Evolutionary conservation across 441 rosid species (phyloP).

Genomic region (Euphorbia schlechtendalii): DNA sequence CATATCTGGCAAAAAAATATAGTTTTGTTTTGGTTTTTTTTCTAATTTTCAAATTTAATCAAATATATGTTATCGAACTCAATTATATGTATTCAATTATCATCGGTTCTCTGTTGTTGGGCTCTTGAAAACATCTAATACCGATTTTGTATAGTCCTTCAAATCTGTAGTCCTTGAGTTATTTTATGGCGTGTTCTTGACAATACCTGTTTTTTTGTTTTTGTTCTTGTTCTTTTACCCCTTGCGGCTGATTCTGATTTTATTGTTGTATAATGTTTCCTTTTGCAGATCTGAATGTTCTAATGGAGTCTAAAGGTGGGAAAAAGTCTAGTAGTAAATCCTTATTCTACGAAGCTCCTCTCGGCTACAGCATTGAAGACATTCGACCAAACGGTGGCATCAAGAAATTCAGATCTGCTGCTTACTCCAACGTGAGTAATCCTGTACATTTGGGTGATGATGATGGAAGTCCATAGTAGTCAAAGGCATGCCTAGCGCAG

Average conservation of each 20-base stretch:
- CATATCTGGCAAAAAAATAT: no score
- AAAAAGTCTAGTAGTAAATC: conserved; percentile 64
- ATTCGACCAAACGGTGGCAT: conserved; percentile 82
- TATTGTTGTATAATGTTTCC: background rate
- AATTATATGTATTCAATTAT: background rate
- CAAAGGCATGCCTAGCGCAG: no score
- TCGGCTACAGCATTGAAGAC: conserved; percentile 90
- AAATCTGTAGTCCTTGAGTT: background rate
- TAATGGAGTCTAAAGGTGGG: conserved; percentile 88
- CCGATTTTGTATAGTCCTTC: background rate
- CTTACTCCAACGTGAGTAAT: conserved; percentile 74
- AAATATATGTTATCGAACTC: background rate
- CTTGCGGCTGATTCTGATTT: background rate
- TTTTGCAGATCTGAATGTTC: conserved; percentile 48
- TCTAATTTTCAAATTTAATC: background rate
- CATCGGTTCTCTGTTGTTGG: background rate
- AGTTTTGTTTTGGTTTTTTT: no score
- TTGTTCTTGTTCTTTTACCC: background rate
- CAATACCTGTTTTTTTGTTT: background rate
- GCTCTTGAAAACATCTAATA: background rate
- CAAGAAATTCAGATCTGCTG: conserved; percentile 88
- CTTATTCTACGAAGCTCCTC: conserved; percentile 79
- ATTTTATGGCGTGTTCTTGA: background rate
- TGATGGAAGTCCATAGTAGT: background rate
- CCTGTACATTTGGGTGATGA: background rate